phyloP scores from a whole-genome alignment of 1,284 basidiomycete genomes.

The Agroathelia rolfsii region DNA sequence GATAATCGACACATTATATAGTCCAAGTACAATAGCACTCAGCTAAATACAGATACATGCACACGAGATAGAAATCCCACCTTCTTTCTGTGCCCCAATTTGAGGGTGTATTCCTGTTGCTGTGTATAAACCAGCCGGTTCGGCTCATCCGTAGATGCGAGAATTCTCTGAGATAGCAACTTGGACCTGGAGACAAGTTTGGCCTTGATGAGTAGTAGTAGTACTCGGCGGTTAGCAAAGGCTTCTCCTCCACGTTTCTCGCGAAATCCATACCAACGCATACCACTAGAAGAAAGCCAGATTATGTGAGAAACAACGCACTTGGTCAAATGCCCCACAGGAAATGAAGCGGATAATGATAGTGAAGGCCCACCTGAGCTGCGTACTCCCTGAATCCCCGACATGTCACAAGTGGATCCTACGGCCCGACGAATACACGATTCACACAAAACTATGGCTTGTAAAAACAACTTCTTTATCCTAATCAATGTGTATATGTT shows the following conservation, averaged over 20 bases:
- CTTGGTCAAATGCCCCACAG: conserved; percentile 1
- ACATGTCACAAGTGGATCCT: conserved; percentile 45
- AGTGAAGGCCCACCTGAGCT: conserved; percentile 41
- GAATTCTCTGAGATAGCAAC: conserved; percentile 40
- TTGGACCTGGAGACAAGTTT: conserved; percentile 44
- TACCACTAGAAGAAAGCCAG: conserved; percentile 6
- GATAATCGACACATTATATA: not conserved
- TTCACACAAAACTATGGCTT: conserved; percentile 8
- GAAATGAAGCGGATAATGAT: conserved; percentile 3
- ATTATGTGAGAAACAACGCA: conserved; percentile 8
- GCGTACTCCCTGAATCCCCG: conserved; percentile 43
- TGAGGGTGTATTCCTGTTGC: conserved; percentile 49
- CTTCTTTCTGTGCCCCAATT: conserved; percentile 42
- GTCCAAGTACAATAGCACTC: too few relatives aligned
- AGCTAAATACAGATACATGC: conserved; percentile 1
- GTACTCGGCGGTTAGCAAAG: not conserved
- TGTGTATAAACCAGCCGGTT: conserved; percentile 52
- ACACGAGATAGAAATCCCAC: conserved; percentile 23
- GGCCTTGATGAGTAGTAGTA: too few relatives aligned
- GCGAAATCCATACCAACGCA: conserved; percentile 32
- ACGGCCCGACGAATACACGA: not conserved
- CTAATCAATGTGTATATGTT: conserved; percentile 2
- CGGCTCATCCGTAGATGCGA: conserved; percentile 44
- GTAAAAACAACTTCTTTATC: conserved; percentile 6
- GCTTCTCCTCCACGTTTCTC: conserved; percentile 30